phyloP scores from a whole-genome alignment of 352 stramenopile species.

The Thalassiosira exigua region DNA sequence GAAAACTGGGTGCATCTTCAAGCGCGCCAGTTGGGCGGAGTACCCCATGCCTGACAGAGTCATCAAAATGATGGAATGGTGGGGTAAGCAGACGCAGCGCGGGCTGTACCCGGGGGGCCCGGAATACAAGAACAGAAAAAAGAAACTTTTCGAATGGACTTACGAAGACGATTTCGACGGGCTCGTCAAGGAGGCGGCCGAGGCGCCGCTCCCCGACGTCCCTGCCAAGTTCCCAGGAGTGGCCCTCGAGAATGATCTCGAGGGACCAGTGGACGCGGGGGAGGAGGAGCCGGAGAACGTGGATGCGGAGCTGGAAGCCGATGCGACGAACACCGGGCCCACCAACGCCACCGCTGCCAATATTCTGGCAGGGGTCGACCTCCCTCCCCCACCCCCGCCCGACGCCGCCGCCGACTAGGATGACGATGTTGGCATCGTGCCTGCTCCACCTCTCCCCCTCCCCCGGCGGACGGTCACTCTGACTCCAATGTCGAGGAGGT shows the following conservation, averaged over 20 bases:
- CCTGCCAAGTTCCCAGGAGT: background rate
- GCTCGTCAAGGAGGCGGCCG: background rate
- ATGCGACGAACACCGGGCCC: background rate
- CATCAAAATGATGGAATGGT: background rate
- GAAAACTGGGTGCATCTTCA: background rate
- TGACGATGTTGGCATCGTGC: background rate
- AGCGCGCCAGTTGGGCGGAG: background rate
- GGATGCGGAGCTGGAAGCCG: background rate
- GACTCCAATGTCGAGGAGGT: background rate
- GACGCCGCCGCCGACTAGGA: background rate
- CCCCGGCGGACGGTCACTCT: background rate
- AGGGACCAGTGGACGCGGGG: no score
- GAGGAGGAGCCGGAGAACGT: background rate
- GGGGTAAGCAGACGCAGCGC: background rate
- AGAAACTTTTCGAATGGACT: background rate
- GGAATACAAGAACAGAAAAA: slow-evolving; percentile 2
- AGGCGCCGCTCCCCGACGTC: background rate
- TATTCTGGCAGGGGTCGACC: background rate
- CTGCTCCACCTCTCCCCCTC: background rate
- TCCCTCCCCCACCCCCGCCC: no score
- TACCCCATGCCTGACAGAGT: background rate
- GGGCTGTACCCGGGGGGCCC: background rate
- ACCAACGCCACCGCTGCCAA: background rate
- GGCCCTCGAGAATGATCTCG: background rate
- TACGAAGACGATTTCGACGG: background rate